Evolutionary conservation across 352 stramenopile genomes (phyloP).

Genomic region (Globisporangium spiculum): DNA sequence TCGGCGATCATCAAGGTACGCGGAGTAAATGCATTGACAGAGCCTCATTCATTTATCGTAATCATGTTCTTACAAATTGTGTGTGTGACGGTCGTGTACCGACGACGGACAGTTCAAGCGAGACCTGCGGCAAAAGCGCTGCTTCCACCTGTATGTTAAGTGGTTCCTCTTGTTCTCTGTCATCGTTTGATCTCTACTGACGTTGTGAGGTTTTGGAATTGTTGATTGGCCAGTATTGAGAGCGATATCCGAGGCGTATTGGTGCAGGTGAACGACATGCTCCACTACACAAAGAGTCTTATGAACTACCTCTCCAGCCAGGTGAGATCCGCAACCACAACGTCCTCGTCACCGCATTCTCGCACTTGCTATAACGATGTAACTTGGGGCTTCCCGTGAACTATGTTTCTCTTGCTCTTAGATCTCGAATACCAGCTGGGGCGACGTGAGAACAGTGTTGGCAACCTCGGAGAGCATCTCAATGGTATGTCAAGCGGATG

Average conservation of each 20-base stretch:
- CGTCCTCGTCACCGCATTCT: background rate
- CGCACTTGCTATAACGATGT: background rate
- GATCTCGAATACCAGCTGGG: slow-evolving; percentile 28
- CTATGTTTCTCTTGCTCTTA: slow-evolving; percentile 8
- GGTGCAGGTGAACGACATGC: slow-evolving; percentile 63
- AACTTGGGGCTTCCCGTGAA: background rate
- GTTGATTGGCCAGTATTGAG: slow-evolving; percentile 33
- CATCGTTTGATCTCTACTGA: background rate
- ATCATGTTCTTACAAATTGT: background rate
- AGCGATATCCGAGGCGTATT: slow-evolving; percentile 37
- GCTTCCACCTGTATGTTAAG: slow-evolving; percentile 40
- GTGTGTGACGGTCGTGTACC: background rate
- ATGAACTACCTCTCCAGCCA: slow-evolving; percentile 69
- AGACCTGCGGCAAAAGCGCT: slow-evolving; percentile 44
- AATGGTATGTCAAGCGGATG: slow-evolving; percentile 8
- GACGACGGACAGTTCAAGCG: slow-evolving; percentile 48
- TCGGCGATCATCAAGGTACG: slow-evolving; percentile 50
- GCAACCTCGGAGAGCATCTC: slow-evolving; percentile 22
- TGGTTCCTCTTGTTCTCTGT: background rate
- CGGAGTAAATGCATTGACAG: background rate
- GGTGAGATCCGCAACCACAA: slow-evolving; percentile 21
- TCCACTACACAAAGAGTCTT: slow-evolving; percentile 72
- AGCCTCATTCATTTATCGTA: background rate
- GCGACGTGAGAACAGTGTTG: slow-evolving; percentile 19
- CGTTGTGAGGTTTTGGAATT: background rate